Evolutionary conservation across 176 grass and related monocot species (phyloP).

Genomic region (Leersia perrieri): DNA sequence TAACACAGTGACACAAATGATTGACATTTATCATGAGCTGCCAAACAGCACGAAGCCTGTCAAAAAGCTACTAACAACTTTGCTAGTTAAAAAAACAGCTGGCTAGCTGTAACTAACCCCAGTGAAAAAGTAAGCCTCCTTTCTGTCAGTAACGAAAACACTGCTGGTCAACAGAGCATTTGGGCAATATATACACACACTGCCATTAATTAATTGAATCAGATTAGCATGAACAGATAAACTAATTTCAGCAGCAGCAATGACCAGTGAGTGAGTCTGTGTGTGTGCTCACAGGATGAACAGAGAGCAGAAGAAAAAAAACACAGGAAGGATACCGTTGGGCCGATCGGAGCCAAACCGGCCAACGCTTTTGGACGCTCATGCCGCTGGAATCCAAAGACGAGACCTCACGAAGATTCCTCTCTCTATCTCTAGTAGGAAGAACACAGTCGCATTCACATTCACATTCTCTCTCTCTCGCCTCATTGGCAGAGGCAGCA

Average conservation of each 20-base stretch:
- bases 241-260: neutral
- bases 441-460: no score
- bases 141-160: neutral
- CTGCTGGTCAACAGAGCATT: neutral
- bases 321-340: neutral
- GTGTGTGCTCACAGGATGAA: neutral
- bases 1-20: conserved; percentile 9
- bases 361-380: conserved; percentile 16
- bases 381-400: conserved; percentile 34
- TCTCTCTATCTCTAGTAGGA: neutral
- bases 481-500: neutral
- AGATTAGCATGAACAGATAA: neutral
- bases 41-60: neutral
- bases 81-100: neutral
- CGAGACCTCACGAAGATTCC: conserved; percentile 17
- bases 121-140: neutral
- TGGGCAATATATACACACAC: neutral
- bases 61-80: neutral
- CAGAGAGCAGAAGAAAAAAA: neutral
- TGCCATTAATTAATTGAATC: neutral
- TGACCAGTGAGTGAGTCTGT: neutral
- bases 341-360: neutral
- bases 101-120: neutral
- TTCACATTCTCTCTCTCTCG: neutral
- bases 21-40: neutral